Base-by-base conservation (phyloP, 108 stramenopile species). In the Thalassiosira profunda region DNA sequence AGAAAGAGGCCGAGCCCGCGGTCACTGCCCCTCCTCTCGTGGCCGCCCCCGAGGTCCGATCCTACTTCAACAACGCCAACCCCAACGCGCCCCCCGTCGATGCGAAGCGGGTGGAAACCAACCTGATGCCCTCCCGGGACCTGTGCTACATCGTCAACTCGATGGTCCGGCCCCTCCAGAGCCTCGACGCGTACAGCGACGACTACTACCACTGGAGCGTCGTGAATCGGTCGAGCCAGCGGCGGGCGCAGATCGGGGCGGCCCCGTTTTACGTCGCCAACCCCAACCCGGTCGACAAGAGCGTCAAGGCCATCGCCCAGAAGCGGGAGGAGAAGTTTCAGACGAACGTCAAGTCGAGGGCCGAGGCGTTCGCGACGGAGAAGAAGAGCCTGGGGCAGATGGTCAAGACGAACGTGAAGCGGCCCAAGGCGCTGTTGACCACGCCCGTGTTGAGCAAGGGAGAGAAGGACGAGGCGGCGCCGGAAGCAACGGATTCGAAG, bases 381-480 rank as follows among this genome's bases (percentile, higher is more conserved):
- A 86, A 91, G 43, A 59, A 69, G 29, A 74, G 70, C 26, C 72
- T 94, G 55, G 93, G 93, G 17, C 83, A 82, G 47, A 65, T 83
- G 33, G 71, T 82, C 29, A 91, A 85, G 55, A 35, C 85, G 2
- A 85, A 91, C 63, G 90, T 90, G 11, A 82, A 82, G 17, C 78
- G 93, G 4, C 93, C 93, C 9, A 84, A 86, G 36, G 90, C 93
- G 0, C 67, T 91, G 80, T 80, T 94, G 65, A 82, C 81, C n/a
- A 86, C 81, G 2, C 83, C 90, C 11, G 71, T 72, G 7, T 38
- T 61, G 36, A 36, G 46, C 3, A 52, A 45, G 18, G 64, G 53
- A 10, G 70, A 70, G 4, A 43, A 46, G 17, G 21, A 2, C 8
- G 26, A 26, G 28, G 21, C 4, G 5, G 66, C 69, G 26, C 57